Evolutionary conservation across 352 stramenopile species (phyloP), one percentile per base, ranked within the genome.

Genomic region (Phytophthora foliorum): DNA sequence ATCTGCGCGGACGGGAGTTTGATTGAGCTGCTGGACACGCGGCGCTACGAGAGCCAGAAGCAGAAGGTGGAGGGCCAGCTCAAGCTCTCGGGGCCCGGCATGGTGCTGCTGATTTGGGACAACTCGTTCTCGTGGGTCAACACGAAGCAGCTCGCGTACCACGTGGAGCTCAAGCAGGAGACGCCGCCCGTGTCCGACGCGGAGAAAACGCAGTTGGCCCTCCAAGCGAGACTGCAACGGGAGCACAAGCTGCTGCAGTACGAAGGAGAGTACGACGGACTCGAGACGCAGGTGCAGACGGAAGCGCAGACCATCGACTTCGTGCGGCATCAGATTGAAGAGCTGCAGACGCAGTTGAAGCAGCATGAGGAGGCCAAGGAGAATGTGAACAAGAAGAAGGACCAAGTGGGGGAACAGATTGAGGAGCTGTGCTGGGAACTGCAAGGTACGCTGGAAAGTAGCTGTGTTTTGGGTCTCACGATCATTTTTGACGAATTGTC

Each of bases 111-210:
- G 21, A 41, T 91, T 24, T 94, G 84, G 84, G 85, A 94, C 75
- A 94, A 94, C 44, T 90, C 81, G 50, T 94, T 88, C 57, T 93
- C 85, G 66, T 94, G 87, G 87, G 69, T 94, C 52, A 92, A 93
- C 57, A 61, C 75, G 22, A 94, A 94, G 63, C 83, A 93, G 44
- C 74, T 94, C 44, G 80, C 85, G 44, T 94, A 94, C 68, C 69
- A 67, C 25, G 76, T 94, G 63, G 82, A 91, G 52, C 76, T 94
- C 3, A 76, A 79, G 34, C 84, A 94, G 56, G 82, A 88, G 34
- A 82, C 78, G 36, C 55, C 70, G 24, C 75, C 78, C 1, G 67
- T 63, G n/a, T 85, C 73, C 8, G 73, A 76, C 1, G 62, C 46
- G 1, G 69, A 79, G 60, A 86, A 82, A 46, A 82, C 61, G 2